Conservation (phyloP, 129 eudicot genomes). For the Helianthus tuberosus region DNA sequence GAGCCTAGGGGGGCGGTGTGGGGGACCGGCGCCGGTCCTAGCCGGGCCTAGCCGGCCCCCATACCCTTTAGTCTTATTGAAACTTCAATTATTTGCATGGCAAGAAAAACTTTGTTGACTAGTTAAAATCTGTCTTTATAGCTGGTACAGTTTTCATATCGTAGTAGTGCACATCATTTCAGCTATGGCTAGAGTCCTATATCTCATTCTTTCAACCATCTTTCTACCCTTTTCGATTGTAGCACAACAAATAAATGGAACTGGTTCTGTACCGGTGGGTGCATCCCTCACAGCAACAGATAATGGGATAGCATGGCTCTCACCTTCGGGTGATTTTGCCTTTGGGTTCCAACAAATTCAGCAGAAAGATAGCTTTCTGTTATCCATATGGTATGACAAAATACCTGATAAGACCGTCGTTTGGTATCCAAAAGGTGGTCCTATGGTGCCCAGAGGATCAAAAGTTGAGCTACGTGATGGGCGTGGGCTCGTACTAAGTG, state of each 20-base stretch:
- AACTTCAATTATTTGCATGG: neutral
- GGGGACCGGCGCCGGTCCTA: no score
- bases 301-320: constrained; percentile 1
- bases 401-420: neutral
- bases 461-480: neutral
- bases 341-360: neutral
- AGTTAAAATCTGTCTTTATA: neutral
- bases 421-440: constrained; percentile 3
- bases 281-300: neutral
- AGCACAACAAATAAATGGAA: neutral
- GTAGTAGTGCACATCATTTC: neutral
- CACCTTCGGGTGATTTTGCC: neutral
- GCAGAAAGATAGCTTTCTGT: neutral
- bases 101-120: neutral
- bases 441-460: constrained; percentile 5
- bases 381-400: constrained; percentile 12
- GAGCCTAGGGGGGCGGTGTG: no score
- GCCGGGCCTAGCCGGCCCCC: no score
- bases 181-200: neutral
- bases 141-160: neutral
- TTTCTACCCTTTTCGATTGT: neutral
- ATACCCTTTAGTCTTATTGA: no score
- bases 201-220: neutral
- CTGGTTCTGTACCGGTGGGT: neutral
- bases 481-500: no score